Base-by-base conservation (phyloP, 148 eudicot species). In the Rhododendron ovatum region DNA sequence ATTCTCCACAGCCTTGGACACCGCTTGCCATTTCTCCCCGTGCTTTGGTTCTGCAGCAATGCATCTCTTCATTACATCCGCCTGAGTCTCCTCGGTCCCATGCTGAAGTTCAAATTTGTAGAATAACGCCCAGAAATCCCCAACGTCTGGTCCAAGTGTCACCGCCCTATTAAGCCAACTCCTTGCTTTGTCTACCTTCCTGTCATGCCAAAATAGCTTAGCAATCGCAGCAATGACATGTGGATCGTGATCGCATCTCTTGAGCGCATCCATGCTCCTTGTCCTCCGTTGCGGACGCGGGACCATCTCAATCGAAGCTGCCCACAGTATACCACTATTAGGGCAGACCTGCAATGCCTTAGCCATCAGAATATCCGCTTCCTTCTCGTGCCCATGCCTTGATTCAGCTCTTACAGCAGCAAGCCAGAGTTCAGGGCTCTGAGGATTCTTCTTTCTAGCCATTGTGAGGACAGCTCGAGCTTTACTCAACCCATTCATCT, bases 291-390 rank as follows among this genome's bases (percentile, higher is more conserved):
- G 99, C 82, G 99, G 96, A 26, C 98, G 91, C 11, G 98, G 98
- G 84, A 90, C 98, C 95, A 93, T 93, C 89, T 95, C 98, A 47
- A 95, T 93, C 12, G 98, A 92, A 85, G 94, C 92, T 18, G 98
- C 98, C 99, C 98, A 95, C 28, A 96, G 80, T 69, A 95, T 95
- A 33, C 99, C 99, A 84, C 99, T 95, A 48, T 86, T 93, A 7
- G 98, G 98, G 89, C 99, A 96, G 83, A 93, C 98, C 84, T 96
- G 99, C 87, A 96, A 90, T 8, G 99, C 99, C 89, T 94, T 96
- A 0, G 99, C 99, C 99, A 96, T 94, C 59, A 96, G 84, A 82
- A 91, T 93, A 84, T 95, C 98, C 24, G 95, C 92, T 88, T 95
- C 98, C 90, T 91, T 97, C 88, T 95, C 93, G 84, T 90, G 71